These are phyloP conservation scores for Ascochyta rabiei DNA, from an alignment of 2,329 filamentous ascomycete species.

Conservation along the genomic window DNA sequence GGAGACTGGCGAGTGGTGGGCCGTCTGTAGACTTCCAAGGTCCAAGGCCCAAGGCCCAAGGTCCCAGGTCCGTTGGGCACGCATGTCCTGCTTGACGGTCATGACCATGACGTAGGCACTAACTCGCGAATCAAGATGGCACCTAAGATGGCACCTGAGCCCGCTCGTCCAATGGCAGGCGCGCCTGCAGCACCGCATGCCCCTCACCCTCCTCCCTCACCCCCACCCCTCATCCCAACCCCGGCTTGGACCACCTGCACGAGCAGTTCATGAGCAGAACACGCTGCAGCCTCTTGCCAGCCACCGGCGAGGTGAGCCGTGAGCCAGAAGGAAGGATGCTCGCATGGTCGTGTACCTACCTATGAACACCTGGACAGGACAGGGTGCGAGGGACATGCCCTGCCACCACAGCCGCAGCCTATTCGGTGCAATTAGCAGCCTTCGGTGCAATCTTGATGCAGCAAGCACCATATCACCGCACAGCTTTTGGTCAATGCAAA, in stretches of 20 bases:
- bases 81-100: too few relatives aligned
- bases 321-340: not conserved
- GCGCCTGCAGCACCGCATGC: not conserved
- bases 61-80: too few relatives aligned
- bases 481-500: slow-evolving; percentile 2
- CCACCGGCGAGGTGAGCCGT: not conserved
- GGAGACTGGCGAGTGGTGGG: too few relatives aligned
- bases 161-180: not conserved
- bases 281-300: slow-evolving; percentile 1
- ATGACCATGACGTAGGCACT: slow-evolving; percentile 1
- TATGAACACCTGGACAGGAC: too few relatives aligned
- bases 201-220: too few relatives aligned
- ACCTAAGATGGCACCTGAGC: slow-evolving; percentile 3
- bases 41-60: too few relatives aligned
- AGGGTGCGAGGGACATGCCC: too few relatives aligned
- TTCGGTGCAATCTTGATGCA: not conserved
- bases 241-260: slow-evolving; percentile 1
- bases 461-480: not conserved
- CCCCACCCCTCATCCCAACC: too few relatives aligned
- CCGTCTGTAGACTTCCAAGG: too few relatives aligned
- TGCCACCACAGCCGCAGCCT: not conserved
- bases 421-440: slow-evolving; percentile 5
- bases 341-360: too few relatives aligned
- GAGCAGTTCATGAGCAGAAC: not conserved
- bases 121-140: not conserved